A percentile compares a stretch with the other conserved stretches of the same genome.
phyloP scores from a whole-genome alignment of 352 stramenopile genomes.

The Globisporangium echinulatum region DNA sequence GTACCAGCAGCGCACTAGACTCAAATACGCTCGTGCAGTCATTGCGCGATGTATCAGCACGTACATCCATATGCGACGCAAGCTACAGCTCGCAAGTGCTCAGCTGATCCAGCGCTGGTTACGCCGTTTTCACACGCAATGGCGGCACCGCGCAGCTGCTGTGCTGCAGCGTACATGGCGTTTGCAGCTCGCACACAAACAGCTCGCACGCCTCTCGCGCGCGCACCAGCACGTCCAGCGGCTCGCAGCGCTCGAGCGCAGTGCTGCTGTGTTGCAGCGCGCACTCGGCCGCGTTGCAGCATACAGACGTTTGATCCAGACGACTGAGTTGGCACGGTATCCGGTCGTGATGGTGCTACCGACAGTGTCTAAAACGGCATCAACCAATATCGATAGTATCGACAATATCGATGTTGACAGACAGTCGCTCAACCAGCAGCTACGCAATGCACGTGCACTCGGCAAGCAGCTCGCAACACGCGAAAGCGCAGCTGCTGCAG shows the following conservation, averaged over 20 bases:
- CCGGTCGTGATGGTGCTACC: conserved; percentile 15
- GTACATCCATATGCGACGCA: conserved; percentile 7
- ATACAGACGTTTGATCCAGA: conserved; percentile 22
- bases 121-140: conserved; percentile 3
- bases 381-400: not conserved
- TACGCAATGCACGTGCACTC: conserved; percentile 15
- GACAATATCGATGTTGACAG: not conserved
- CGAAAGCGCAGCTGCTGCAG: conserved; percentile 16
- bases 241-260: conserved; percentile 20
- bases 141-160: conserved; percentile 9
- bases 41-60: conserved; percentile 19
- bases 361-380: not conserved
- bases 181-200: conserved; percentile 23
- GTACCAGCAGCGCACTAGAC: conserved; percentile 3
- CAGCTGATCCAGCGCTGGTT: conserved; percentile 30
- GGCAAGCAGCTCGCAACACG: conserved; percentile 25
- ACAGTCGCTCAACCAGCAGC: conserved; percentile 9
- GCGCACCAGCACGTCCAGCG: conserved; percentile 25
- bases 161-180: conserved; percentile 47
- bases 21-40: conserved; percentile 9
- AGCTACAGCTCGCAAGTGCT: not conserved
- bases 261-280: conserved; percentile 43
- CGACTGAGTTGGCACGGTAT: conserved; percentile 25
- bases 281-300: conserved; percentile 21
- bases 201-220: conserved; percentile 22